These are phyloP conservation scores for Hypericum perforatum DNA, from an alignment of 345 rosid genomes.

Conservation along the genomic window DNA sequence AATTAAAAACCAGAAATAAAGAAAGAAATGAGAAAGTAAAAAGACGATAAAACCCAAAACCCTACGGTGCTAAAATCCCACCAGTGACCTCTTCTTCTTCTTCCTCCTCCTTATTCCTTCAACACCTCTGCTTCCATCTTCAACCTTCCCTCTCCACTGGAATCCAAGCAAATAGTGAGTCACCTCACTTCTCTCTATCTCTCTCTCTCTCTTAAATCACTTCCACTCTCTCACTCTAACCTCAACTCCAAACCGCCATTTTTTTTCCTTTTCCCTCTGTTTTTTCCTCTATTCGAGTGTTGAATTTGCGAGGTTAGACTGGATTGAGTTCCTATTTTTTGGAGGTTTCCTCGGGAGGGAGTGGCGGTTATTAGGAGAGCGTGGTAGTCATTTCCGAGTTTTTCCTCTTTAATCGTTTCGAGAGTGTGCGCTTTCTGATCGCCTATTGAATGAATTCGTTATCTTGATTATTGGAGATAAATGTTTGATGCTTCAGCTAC, in stretches of 20 bases:
- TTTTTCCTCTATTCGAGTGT: background rate
- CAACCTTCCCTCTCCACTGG: background rate
- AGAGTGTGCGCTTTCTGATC: too few species aligned
- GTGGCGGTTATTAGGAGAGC: background rate
- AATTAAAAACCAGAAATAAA: background rate
- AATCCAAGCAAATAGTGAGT: background rate
- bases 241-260: too few species aligned
- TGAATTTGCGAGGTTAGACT: background rate
- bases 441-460: too few species aligned
- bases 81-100: constrained; percentile 1
- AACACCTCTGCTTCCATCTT: background rate
- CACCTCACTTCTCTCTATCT: too few species aligned
- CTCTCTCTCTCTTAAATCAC: constrained; percentile 4
- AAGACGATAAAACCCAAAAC: constrained; percentile 26
- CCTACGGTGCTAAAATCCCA: constrained; percentile 4
- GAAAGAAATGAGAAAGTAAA: background rate
- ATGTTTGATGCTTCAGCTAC: too few species aligned
- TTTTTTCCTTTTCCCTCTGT: background rate
- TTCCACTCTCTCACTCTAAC: background rate
- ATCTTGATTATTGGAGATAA: too few species aligned
- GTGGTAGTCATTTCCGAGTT: background rate
- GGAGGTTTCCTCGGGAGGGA: background rate
- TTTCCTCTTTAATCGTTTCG: too few species aligned
- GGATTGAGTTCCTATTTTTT: background rate
- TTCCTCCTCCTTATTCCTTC: background rate